Base-by-base conservation (phyloP, 2,329 filamentous ascomycete genomes). In the Pestalotiopsis sp. region DNA sequence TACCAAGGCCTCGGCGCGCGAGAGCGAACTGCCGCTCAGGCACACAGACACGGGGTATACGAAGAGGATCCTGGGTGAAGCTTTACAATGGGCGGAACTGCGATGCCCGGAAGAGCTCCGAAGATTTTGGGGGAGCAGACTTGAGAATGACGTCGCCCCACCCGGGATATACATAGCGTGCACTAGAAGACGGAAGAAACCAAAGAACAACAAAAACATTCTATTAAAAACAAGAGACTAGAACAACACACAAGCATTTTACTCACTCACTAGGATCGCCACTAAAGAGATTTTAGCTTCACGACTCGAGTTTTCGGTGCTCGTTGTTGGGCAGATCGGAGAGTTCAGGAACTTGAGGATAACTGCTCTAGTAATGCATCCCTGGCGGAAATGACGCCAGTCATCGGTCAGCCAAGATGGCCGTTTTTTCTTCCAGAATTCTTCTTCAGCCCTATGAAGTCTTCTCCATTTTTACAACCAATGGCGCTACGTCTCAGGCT, bases 381-480 rank as follows among this genome's bases (percentile, higher is more conserved):
- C 59, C 27, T 40, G 59, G 5, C 31, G 31, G 31, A 31, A 62
- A 62, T 62, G 59, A 62, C 59, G 59, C 59, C 59, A 62, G 38
- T 14, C 20, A 11, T n/a, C 59, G 31, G 31, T 40, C 23, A 40
- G 59, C 27, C 27, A 20, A 13, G n/a, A 41, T 17, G 13, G 9
- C n/a, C n/a, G 20, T 36, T 59, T 59, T 58, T 59, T 36, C 31
- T 59, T 59, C 57, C 57, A 62, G 27, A 62, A 36, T 5, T 38
- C 12, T 40, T 62, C 27, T 40, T 62, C 59, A 62, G 59, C 59
- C 59, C 31, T 62, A 62, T 20, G 59, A 20, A 59, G 31, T 13
- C 23, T 52, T 5, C 45, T 52, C 14, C 57, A 36, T 7, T 27
- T 36, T 59, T 59, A 23, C 57, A 27, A 4, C 23, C 57, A 59